phyloP scores from a whole-genome alignment of 176 grass and related monocot species.

The Saccharum spontaneum region DNA sequence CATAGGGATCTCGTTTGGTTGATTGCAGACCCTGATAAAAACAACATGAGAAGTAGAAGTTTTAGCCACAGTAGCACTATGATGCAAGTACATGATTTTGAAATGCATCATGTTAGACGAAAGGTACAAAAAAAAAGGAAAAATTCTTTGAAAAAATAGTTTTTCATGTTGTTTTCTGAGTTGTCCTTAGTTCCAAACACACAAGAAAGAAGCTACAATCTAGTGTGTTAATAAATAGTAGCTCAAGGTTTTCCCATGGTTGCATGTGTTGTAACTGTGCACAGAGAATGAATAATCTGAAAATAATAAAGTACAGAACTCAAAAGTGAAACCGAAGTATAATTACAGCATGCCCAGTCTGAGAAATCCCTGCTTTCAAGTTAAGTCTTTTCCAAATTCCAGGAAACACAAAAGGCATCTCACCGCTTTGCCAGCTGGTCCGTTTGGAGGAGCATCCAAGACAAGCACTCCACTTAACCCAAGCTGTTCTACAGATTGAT shows the following conservation, averaged over 20 bases:
- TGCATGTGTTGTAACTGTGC: not conserved
- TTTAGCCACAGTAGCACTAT: conserved; percentile 21
- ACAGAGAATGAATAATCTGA: not conserved
- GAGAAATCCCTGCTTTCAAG: not conserved
- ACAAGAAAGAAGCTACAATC: not conserved
- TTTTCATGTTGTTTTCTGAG: not conserved
- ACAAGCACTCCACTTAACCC: conserved; percentile 96
- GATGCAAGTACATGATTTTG: not conserved
- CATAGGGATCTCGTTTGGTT: conserved; percentile 89
- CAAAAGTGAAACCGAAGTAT: not conserved
- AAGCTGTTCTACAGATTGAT: conserved; percentile 99
- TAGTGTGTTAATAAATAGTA: not conserved
- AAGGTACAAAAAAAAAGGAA: not conserved
- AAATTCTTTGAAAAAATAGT: not conserved
- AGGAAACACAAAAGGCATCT: conserved; percentile 9
- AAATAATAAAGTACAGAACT: not conserved
- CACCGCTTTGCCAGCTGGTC: conserved; percentile 99
- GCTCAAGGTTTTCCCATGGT: conserved; percentile 9
- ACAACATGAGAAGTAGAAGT: not conserved
- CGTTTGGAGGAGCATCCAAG: conserved; percentile 89
- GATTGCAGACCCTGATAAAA: conserved; percentile 66
- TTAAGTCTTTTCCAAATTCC: not conserved
- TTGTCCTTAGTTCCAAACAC: not conserved
- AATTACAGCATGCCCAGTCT: not conserved
- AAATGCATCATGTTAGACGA: not conserved